phyloP scores from a whole-genome alignment of 441 rosid genomes.

The Adansonia rubrostipa region DNA sequence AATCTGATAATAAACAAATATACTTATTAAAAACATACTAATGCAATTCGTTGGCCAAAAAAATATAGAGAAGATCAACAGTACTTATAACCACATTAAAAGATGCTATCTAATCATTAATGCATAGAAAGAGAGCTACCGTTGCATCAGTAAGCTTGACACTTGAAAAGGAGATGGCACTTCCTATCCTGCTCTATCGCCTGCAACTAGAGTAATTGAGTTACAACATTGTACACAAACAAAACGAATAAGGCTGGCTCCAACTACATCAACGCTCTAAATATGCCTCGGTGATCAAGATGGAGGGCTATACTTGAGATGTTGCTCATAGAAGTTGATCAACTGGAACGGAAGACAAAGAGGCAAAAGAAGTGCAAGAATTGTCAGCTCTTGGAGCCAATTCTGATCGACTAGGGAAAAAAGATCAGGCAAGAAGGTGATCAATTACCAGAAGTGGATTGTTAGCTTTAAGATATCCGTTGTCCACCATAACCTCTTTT shows the following conservation, averaged over 20 bases:
- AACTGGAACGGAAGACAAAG: conserved; percentile 51
- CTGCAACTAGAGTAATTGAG: background rate
- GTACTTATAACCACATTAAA: background rate
- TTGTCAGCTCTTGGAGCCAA: background rate
- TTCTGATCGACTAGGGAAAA: background rate
- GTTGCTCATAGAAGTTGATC: conserved; percentile 91
- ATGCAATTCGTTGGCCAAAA: no score
- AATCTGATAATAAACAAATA: no score
- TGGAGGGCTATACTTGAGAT: conserved; percentile 32
- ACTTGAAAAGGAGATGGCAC: background rate
- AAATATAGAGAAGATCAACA: background rate
- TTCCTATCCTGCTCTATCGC: background rate
- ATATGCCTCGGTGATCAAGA: conserved; percentile 38
- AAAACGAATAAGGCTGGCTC: background rate
- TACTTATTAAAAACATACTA: no score
- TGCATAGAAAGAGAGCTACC: background rate
- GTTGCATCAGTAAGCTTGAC: background rate
- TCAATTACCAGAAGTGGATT: conserved; percentile 79
- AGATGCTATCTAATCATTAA: background rate
- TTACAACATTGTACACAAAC: conserved; percentile 4
- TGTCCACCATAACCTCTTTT: conserved; percentile 82
- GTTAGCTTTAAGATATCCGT: conserved; percentile 81
- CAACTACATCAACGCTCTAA: background rate
- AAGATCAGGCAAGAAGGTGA: conserved; percentile 19
- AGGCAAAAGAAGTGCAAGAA: conserved; percentile 12